Conservation (phyloP, 805 yeast species). For the Monosporozyma siamensis region DNA sequence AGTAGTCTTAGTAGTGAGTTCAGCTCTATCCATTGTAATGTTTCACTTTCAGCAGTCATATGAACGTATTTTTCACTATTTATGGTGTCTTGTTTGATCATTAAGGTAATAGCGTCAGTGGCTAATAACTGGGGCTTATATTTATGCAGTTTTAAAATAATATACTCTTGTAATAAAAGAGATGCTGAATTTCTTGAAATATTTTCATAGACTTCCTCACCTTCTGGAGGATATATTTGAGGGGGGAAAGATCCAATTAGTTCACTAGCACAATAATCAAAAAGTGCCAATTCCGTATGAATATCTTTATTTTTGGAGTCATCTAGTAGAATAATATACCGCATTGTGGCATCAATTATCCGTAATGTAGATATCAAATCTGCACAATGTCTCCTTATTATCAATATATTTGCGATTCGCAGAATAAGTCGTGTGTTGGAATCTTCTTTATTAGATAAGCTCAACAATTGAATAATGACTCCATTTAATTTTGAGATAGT, state of each 20-base stretch:
- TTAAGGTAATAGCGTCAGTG: neutral
- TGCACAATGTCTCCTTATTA: conserved; percentile 35
- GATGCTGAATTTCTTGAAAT: neutral
- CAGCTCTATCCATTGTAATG: conserved; percentile 16
- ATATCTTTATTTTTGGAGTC: conserved; percentile 36
- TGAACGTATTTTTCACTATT: conserved; percentile 11
- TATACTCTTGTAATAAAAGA: conserved; percentile 11
- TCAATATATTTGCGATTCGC: conserved; percentile 37
- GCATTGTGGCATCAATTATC: conserved; percentile 34
- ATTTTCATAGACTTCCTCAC: neutral
- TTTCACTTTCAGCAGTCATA: conserved; percentile 7
- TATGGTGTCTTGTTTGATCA: conserved; percentile 3
- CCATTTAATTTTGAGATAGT: conserved; percentile 14
- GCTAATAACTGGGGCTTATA: conserved; percentile 8
- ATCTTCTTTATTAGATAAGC: conserved; percentile 19
- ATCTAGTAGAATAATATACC: conserved; percentile 29
- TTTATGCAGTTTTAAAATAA: conserved; percentile 8
- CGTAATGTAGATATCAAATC: conserved; percentile 32
- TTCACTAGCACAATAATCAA: conserved; percentile 38
- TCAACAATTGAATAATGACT: conserved; percentile 17
- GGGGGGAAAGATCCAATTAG: conserved; percentile 28
- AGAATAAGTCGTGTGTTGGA: conserved; percentile 30
- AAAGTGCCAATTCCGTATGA: conserved; percentile 36
- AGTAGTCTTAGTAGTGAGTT: conserved; percentile 13
- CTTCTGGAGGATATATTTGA: conserved; percentile 13